Base-by-base conservation (phyloP, 129 eudicot genomes). In the sunflower (Helianthus annuus) region DNA sequence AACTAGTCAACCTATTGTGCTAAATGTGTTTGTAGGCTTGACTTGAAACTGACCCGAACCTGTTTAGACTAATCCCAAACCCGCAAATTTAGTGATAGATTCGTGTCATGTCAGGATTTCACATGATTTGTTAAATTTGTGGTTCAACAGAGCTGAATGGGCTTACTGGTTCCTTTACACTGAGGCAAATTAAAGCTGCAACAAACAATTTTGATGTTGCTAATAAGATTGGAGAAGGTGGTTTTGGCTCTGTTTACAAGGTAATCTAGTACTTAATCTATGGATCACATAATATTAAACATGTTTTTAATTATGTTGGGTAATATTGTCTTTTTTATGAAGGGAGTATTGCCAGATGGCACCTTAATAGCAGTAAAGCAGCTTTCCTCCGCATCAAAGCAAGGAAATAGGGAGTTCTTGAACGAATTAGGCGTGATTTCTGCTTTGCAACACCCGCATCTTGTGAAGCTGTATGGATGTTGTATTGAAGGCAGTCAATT, bases 351-450 rank as follows among this genome's bases (percentile, higher is more conserved):
- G 48, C 39, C 77, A 7, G 85, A 87, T 63, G 91, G 96, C 16
- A 84, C 84, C 15, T 36, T 75, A 48, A 86, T 89, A 48, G 78
- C 77, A 10, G 72, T 72, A 4, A 72, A 64, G 19, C 57, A 65
- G 69, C 78, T 79, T 62, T 72, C 66, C 16, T 27, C 74, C 75
- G 84, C 81, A 78, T 90, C 96, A 58, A 86, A 76, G 69, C 96
- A 90, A 71, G 97, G 97, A 63, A 90, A 87, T 68, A 87, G 86
- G 15, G 97, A 90, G 74, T 90, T 90, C 64, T 19, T 90, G 15
- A 90, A 83, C 61, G 97, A 90, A 68, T 76, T 90, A 57, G 97
- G 97, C 68, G 74, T 90, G 94, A 90, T 90, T 17, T 78, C 97
- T 65, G 86, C 86, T 51, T 54, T 90, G 46, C 91, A 87, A 64